Conservation (phyloP, 2,329 filamentous ascomycete genomes). For the Curvularia eragrostidis region DNA sequence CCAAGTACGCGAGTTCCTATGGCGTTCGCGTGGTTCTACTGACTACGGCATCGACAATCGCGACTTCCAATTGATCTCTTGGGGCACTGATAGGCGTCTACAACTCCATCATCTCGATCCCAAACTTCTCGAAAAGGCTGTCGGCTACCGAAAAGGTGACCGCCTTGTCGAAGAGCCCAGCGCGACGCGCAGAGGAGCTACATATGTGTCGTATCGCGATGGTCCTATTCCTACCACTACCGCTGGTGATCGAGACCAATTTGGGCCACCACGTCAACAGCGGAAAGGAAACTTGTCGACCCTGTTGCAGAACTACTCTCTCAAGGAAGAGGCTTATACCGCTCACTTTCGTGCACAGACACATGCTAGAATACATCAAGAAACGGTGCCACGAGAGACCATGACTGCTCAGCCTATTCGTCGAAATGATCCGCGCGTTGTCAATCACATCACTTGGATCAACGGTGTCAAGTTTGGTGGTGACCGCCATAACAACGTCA, state of each 20-base stretch:
- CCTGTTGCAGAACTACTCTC: slow-evolving; percentile 33
- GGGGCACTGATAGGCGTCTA: slow-evolving; percentile 86
- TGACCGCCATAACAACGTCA: slow-evolving; percentile 42
- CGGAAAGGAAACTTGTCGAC: slow-evolving; percentile 37
- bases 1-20: slow-evolving; percentile 88
- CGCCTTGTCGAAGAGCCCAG: slow-evolving; percentile 69
- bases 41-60: slow-evolving; percentile 77
- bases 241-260: slow-evolving; percentile 25
- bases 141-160: slow-evolving; percentile 76
- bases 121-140: slow-evolving; percentile 65
- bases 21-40: slow-evolving; percentile 74
- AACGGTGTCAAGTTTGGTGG: slow-evolving; percentile 66
- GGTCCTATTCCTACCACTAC: slow-evolving; percentile 32
- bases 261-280: slow-evolving; percentile 27
- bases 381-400: slow-evolving; percentile 43
- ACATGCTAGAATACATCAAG: slow-evolving; percentile 12
- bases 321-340: slow-evolving; percentile 21
- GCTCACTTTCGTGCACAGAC: slow-evolving; percentile 16
- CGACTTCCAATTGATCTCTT: slow-evolving; percentile 92
- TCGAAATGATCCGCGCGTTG: slow-evolving; percentile 57
- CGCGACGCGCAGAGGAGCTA: slow-evolving; percentile 81
- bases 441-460: slow-evolving; percentile 69
- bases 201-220: slow-evolving; percentile 84
- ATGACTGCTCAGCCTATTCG: slow-evolving; percentile 60
- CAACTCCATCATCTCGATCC: slow-evolving; percentile 76